These are phyloP conservation scores for Claviceps monticola DNA, from an alignment of 2,329 filamentous ascomycete genomes.

Conservation along the genomic window DNA sequence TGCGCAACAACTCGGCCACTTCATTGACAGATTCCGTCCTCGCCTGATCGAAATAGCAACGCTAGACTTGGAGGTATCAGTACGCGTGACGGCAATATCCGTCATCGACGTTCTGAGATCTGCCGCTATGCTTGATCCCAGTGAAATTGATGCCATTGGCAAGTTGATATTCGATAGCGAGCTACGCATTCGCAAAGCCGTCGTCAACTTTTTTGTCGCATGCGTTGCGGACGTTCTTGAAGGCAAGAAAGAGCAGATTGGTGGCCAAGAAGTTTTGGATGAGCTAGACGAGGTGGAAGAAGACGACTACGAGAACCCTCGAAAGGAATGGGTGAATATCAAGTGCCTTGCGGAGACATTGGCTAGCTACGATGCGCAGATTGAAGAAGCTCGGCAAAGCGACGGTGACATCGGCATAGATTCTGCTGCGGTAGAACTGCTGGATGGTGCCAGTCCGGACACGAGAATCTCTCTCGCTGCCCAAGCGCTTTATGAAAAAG, in stretches of 20 bases:
- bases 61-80: conserved; percentile 65
- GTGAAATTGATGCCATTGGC: conserved; percentile 80
- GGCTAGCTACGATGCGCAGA: conserved; percentile 62
- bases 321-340: conserved; percentile 75
- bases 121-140: conserved; percentile 75
- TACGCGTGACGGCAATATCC: conserved; percentile 68
- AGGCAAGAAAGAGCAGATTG: conserved; percentile 67
- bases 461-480: conserved; percentile 78
- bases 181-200: conserved; percentile 69
- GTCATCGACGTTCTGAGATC: conserved; percentile 72
- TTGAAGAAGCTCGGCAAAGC: conserved; percentile 40
- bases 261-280: conserved; percentile 61
- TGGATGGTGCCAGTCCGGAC: conserved; percentile 54
- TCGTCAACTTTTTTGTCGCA: conserved; percentile 80
- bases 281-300: conserved; percentile 63
- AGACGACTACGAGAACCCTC: conserved; percentile 63
- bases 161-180: conserved; percentile 84
- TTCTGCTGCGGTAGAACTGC: conserved; percentile 32
- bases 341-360: conserved; percentile 83
- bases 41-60: conserved; percentile 88
- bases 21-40: conserved; percentile 80
- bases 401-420: conserved; percentile 32
- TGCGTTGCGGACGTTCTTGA: conserved; percentile 75
- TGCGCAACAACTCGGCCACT: conserved; percentile 73
- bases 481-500: conserved; percentile 70